These are phyloP conservation scores for Morella rubra DNA, from an alignment of 306 rosid species.

Conservation along the genomic window DNA sequence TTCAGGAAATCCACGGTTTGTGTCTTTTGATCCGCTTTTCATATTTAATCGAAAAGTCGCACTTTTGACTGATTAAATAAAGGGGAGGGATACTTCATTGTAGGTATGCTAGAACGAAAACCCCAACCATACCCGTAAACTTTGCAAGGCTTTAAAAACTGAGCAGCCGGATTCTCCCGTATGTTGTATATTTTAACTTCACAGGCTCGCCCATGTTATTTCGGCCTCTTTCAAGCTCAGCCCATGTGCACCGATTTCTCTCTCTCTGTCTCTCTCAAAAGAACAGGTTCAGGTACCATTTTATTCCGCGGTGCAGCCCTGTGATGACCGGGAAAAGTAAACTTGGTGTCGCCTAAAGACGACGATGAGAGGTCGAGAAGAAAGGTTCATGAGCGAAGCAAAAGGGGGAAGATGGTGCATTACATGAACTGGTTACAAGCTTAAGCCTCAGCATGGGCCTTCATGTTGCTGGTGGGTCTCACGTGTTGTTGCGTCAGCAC, in stretches of 20 bases:
- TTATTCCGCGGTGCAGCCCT: not conserved
- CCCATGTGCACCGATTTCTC: conserved; percentile 32
- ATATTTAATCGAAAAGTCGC: no score
- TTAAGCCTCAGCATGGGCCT: conserved; percentile 62
- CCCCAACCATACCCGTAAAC: no score
- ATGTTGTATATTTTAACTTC: not conserved
- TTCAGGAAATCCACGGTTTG: no score
- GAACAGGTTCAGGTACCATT: conserved; percentile 1
- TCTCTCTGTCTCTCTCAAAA: conserved; percentile 22
- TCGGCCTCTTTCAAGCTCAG: conserved; percentile 35
- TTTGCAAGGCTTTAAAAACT: not conserved
- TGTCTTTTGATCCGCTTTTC: no score
- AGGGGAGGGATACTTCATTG: no score
- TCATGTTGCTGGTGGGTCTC: conserved; percentile 67
- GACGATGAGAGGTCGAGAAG: conserved; percentile 13
- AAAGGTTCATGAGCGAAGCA: not conserved
- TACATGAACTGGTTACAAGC: conserved; percentile 60
- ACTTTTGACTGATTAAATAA: no score
- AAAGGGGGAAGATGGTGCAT: conserved; percentile 28
- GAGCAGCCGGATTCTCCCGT: not conserved
- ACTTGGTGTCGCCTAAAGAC: not conserved
- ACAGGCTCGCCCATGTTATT: conserved; percentile 51
- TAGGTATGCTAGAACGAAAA: no score
- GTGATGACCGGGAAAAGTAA: not conserved
- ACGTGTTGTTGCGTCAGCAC: conserved; percentile 74